Conservation (phyloP, 2,329 filamentous ascomycete species). For the Pezizomycotina sp. region DNA sequence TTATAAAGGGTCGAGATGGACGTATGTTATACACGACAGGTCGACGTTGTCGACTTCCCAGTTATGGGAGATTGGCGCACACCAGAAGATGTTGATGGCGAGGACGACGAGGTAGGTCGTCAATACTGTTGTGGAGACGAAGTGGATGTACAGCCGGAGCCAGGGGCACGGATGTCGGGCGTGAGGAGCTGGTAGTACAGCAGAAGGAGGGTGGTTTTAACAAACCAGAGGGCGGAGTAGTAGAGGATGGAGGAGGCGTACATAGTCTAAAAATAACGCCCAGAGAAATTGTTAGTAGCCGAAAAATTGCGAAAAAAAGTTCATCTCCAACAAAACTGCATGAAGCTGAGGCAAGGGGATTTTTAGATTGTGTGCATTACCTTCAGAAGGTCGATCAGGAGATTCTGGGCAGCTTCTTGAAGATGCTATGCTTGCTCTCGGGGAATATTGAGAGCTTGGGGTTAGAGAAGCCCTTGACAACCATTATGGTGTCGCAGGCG, state of each 20-base stretch:
- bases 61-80: constrained; percentile 5
- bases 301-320: too few species aligned
- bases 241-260: constrained; percentile 5
- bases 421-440: too few species aligned
- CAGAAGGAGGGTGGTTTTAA: constrained; percentile 8
- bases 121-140: constrained; percentile 5
- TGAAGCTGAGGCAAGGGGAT: too few species aligned
- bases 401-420: too few species aligned
- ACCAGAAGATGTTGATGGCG: constrained; percentile 11
- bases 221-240: constrained; percentile 5
- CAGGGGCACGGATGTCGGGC: constrained; percentile 4
- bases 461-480: constrained; percentile 4
- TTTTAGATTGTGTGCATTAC: too few species aligned
- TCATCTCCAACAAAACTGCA: too few species aligned
- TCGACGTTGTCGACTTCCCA: constrained; percentile 9
- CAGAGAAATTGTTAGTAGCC: too few species aligned
- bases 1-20: constrained; percentile 2
- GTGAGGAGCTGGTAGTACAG: constrained; percentile 9
- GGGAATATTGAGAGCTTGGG: too few species aligned
- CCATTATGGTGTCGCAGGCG: constrained; percentile 7
- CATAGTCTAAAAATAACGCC: too few species aligned
- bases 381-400: too few species aligned
- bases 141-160: constrained; percentile 7
- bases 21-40: constrained; percentile 3
- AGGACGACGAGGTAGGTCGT: constrained; percentile 1